Evolutionary conservation across 2,329 filamentous ascomycete species (phyloP).

Genomic region (Phaeosphaeriaceae sp.): DNA sequence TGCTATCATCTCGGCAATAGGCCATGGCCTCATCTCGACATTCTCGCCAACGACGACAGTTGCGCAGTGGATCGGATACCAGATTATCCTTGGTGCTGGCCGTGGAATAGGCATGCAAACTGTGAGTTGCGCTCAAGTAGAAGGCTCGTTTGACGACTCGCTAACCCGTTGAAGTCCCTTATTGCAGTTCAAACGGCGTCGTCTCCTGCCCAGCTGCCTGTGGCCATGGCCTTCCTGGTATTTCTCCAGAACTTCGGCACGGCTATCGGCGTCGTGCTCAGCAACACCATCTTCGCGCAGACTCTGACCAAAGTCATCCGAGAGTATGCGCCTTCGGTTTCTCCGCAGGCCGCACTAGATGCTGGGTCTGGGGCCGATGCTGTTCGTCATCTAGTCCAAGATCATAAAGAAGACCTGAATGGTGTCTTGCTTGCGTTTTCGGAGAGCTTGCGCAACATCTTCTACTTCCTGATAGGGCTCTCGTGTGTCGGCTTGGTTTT

Average conservation of each 20-base stretch:
- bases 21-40: slow-evolving; percentile 51
- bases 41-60: slow-evolving; percentile 41
- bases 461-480: slow-evolving; percentile 29
- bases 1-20: slow-evolving; percentile 44
- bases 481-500: slow-evolving; percentile 14
- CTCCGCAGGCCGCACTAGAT: slow-evolving; percentile 23
- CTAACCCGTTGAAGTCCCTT: slow-evolving; percentile 22
- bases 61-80: slow-evolving; percentile 38
- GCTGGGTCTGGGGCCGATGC: slow-evolving; percentile 34
- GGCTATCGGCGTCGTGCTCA: slow-evolving; percentile 38
- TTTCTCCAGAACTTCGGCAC: slow-evolving; percentile 47
- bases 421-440: slow-evolving; percentile 33
- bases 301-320: slow-evolving; percentile 20
- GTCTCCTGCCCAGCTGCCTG: slow-evolving; percentile 30
- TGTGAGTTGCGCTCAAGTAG: slow-evolving; percentile 6
- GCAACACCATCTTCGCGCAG: slow-evolving; percentile 37
- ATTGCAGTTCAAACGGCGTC: slow-evolving; percentile 45
- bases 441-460: slow-evolving; percentile 31
- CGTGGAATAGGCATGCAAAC: slow-evolving; percentile 35
- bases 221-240: slow-evolving; percentile 42
- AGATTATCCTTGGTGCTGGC: slow-evolving; percentile 34
- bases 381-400: slow-evolving; percentile 25
- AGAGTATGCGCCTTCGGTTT: slow-evolving; percentile 32
- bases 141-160: neutral
- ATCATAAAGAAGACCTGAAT: slow-evolving; percentile 20